A percentile compares a stretch with the other conserved stretches of the same genome.
Evolutionary conservation across 352 stramenopile species (phyloP).

Genomic region (Phytophthora fragariaefolia): DNA sequence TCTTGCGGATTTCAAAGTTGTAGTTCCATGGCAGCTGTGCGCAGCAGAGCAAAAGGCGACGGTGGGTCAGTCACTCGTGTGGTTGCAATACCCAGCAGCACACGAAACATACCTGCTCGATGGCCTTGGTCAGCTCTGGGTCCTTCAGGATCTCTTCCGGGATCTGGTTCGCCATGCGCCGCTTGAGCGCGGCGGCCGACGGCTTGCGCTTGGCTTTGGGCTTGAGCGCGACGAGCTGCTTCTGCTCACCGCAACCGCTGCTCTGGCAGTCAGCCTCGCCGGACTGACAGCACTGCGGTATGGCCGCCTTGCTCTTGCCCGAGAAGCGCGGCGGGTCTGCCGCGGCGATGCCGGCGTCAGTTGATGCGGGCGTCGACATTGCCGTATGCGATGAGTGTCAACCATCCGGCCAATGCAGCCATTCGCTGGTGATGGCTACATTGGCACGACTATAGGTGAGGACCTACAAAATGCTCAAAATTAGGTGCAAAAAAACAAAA

Average conservation of each 20-base stretch:
- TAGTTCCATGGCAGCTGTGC: slow-evolving; percentile 97
- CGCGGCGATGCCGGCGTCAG: slow-evolving; percentile 1
- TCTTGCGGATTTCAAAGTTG: slow-evolving; percentile 99
- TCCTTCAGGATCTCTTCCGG: slow-evolving; percentile 92
- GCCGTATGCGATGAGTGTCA: background rate
- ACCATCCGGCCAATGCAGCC: slow-evolving; percentile 17
- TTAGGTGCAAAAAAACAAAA: too few species aligned
- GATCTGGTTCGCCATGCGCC: slow-evolving; percentile 89
- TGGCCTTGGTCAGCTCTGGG: slow-evolving; percentile 88
- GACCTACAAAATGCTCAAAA: too few species aligned
- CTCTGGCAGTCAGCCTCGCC: slow-evolving; percentile 13
- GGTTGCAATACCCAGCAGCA: background rate
- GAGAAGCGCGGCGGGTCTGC: slow-evolving; percentile 64
- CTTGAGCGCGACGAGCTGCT: slow-evolving; percentile 46
- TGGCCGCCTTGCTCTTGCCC: slow-evolving; percentile 40
- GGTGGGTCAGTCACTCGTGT: background rate
- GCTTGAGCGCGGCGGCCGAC: slow-evolving; percentile 60
- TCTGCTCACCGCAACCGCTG: slow-evolving; percentile 18
- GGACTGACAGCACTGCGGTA: slow-evolving; percentile 23
- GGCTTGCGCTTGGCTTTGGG: slow-evolving; percentile 66
- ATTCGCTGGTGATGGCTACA: slow-evolving; percentile 23
- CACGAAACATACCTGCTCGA: slow-evolving; percentile 68
- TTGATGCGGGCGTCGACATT: slow-evolving; percentile 11
- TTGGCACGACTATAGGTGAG: too few species aligned
- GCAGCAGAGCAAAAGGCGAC: background rate